Evolutionary conservation across 345 rosid genomes (phyloP).

Genomic region (Clarkia xantiana): DNA sequence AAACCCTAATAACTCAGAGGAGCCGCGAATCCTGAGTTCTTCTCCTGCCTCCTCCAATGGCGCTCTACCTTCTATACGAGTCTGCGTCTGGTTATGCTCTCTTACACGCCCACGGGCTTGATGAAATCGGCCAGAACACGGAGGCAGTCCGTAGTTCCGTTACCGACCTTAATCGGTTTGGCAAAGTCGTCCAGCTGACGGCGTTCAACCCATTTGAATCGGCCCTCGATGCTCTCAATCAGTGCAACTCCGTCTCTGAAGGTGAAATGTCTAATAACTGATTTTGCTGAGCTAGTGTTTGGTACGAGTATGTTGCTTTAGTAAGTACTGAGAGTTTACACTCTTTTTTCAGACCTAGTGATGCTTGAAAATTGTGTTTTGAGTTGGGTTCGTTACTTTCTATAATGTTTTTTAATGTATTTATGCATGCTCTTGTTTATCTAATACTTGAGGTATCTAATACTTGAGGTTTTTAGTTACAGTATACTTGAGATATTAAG

Average conservation of each 20-base stretch:
- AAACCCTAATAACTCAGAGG: neutral
- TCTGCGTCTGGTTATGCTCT: slow-evolving; percentile 62
- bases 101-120: slow-evolving; percentile 44
- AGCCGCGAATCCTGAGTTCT: neutral
- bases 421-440: too few species aligned
- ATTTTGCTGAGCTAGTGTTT: neutral
- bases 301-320: neutral
- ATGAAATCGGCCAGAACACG: slow-evolving; percentile 70
- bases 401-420: too few species aligned
- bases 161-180: slow-evolving; percentile 55
- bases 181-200: slow-evolving; percentile 60
- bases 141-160: slow-evolving; percentile 74
- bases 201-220: slow-evolving; percentile 56
- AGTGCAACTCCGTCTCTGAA: slow-evolving; percentile 76
- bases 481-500: too few species aligned
- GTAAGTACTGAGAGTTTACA: neutral
- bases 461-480: too few species aligned
- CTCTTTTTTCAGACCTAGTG: too few species aligned
- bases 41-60: slow-evolving; percentile 27
- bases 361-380: too few species aligned
- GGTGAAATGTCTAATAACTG: slow-evolving; percentile 17
- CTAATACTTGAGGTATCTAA: too few species aligned
- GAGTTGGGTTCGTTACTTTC: too few species aligned
- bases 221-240: slow-evolving; percentile 64
- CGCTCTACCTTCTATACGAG: slow-evolving; percentile 40